Conservation (phyloP, 2,329 filamentous ascomycete species). For the Colletotrichum camelliae region DNA sequence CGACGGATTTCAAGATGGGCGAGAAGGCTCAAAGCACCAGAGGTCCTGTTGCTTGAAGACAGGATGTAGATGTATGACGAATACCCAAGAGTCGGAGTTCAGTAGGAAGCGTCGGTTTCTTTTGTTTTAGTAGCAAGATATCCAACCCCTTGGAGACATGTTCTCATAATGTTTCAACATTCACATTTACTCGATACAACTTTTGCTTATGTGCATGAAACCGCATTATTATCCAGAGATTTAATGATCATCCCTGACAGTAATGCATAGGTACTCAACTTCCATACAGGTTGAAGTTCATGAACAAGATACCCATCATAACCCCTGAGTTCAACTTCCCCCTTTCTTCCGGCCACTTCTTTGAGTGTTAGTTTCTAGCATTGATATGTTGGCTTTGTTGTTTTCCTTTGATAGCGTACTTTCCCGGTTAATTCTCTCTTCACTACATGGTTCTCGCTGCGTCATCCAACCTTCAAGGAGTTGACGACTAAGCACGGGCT, state of each 20-base stretch:
- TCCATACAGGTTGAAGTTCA: neutral
- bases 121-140: neutral
- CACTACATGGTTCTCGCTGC: neutral
- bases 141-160: neutral
- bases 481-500: neutral
- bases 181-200: neutral
- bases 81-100: neutral
- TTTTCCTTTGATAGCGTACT: neutral
- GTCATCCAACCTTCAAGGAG: neutral
- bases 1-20: neutral
- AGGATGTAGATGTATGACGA: neutral
- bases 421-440: neutral
- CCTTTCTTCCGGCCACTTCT: neutral
- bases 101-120: neutral
- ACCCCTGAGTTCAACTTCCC: neutral
- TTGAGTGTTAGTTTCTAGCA: neutral
- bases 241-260: neutral
- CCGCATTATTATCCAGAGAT: accelerated
- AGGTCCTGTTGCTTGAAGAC: neutral
- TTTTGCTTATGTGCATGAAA: neutral
- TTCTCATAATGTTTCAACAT: neutral
- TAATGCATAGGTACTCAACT: accelerated
- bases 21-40: neutral
- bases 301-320: neutral
- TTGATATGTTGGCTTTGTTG: neutral